Evolutionary conservation across 768 basidiomycete species (phyloP).

Genomic region (Lactifluus volemus): DNA sequence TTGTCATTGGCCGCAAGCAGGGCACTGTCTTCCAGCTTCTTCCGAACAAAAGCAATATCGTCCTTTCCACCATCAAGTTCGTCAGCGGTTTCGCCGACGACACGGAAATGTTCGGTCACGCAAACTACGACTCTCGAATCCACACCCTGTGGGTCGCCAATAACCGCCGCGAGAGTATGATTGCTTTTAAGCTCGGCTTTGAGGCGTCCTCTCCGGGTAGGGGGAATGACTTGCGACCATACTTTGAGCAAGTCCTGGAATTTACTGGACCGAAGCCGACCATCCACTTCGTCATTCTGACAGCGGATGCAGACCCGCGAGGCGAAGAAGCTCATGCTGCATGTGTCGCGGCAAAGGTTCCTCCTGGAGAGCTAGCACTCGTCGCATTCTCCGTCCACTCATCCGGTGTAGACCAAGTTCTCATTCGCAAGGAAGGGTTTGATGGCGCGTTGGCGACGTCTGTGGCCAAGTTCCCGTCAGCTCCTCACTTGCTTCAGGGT

Average conservation of each 20-base stretch:
- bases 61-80: constrained; percentile 75
- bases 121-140: constrained; percentile 76
- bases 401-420: constrained; percentile 80
- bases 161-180: constrained; percentile 73
- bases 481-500: constrained; percentile 21
- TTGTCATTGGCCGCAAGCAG: constrained; percentile 75
- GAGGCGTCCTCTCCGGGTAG: constrained; percentile 47
- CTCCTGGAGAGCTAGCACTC: constrained; percentile 66
- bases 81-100: constrained; percentile 63
- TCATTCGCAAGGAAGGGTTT: constrained; percentile 81
- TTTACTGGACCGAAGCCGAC: constrained; percentile 78
- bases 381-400: constrained; percentile 88
- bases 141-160: constrained; percentile 87
- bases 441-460: constrained; percentile 53
- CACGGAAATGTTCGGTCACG: constrained; percentile 81
- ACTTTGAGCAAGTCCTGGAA: constrained; percentile 76
- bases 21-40: constrained; percentile 81
- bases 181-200: constrained; percentile 68
- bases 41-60: constrained; percentile 60
- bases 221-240: constrained; percentile 54
- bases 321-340: constrained; percentile 80
- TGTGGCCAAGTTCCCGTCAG: constrained; percentile 53
- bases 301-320: constrained; percentile 73
- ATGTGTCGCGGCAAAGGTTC: constrained; percentile 72
- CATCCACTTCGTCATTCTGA: constrained; percentile 83